Evolutionary conservation across 768 basidiomycete genomes (phyloP).

Genomic region (Auricularia cornea): DNA sequence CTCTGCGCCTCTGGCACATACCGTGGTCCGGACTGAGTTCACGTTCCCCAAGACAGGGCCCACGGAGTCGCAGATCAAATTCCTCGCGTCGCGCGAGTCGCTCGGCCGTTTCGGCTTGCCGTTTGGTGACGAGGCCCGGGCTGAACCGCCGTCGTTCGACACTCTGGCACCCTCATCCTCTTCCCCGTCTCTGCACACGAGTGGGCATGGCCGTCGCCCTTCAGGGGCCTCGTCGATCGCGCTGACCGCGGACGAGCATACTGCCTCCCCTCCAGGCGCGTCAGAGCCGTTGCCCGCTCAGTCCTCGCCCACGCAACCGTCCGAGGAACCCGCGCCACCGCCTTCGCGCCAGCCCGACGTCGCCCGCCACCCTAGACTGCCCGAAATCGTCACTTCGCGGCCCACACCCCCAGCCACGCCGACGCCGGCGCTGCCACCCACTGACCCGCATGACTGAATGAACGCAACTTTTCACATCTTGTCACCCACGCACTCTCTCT

Average conservation of each 20-base stretch:
- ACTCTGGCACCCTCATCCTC: background rate
- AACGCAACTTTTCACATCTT: no score
- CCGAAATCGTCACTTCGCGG: background rate
- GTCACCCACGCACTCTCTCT: no score
- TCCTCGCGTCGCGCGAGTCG: conserved; percentile 60
- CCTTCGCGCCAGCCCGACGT: background rate
- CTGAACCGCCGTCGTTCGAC: conserved; percentile 40
- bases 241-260: background rate
- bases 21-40: conserved; percentile 61
- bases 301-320: background rate
- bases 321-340: background rate
- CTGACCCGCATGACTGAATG: background rate
- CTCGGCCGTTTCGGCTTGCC: conserved; percentile 66
- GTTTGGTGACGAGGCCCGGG: conserved; percentile 66
- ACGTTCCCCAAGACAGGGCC: conserved; percentile 55
- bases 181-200: background rate
- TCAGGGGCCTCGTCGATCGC: conserved; percentile 5
- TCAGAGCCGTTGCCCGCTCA: background rate
- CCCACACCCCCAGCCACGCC: background rate
- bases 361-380: background rate
- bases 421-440: background rate
- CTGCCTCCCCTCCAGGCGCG: background rate
- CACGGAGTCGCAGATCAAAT: conserved; percentile 49
- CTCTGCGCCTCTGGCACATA: conserved; percentile 69
- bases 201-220: background rate